Evolutionary conservation across 768 basidiomycete species (phyloP).

Genomic region (Boletellus ananas): DNA sequence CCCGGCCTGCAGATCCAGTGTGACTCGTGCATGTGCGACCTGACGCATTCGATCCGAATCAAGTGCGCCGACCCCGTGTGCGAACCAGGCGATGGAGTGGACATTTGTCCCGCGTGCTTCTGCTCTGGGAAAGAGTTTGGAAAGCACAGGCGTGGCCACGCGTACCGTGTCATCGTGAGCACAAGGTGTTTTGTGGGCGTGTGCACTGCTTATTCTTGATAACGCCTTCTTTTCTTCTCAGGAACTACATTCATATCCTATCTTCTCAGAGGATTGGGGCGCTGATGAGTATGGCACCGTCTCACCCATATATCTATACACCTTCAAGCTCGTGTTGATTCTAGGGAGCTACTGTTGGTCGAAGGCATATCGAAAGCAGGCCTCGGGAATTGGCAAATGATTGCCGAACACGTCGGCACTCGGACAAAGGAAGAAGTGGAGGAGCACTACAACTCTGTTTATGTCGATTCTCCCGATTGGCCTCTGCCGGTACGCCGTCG

Average conservation of each 20-base stretch:
- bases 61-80: conserved; percentile 87
- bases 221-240: conserved; percentile 29
- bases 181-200: neutral
- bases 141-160: conserved; percentile 79
- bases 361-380: conserved; percentile 87
- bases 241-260: conserved; percentile 96
- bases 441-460: conserved; percentile 79
- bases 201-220: neutral
- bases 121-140: conserved; percentile 87
- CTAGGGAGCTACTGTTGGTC: conserved; percentile 82
- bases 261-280: conserved; percentile 94
- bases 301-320: neutral
- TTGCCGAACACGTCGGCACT: conserved; percentile 92
- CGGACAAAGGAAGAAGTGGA: conserved; percentile 92
- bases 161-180: conserved; percentile 87
- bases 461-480: conserved; percentile 75
- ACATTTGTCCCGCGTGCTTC: conserved; percentile 92
- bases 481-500: conserved; percentile 66
- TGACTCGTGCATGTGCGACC: conserved; percentile 79
- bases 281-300: conserved; percentile 79
- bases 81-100: conserved; percentile 75
- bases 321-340: neutral
- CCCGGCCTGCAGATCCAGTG: conserved; percentile 82
- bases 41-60: conserved; percentile 95
- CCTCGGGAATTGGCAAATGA: conserved; percentile 95